These are phyloP conservation scores for Diatrype stigma DNA, from an alignment of 2,329 filamentous ascomycete species.

Conservation along the genomic window DNA sequence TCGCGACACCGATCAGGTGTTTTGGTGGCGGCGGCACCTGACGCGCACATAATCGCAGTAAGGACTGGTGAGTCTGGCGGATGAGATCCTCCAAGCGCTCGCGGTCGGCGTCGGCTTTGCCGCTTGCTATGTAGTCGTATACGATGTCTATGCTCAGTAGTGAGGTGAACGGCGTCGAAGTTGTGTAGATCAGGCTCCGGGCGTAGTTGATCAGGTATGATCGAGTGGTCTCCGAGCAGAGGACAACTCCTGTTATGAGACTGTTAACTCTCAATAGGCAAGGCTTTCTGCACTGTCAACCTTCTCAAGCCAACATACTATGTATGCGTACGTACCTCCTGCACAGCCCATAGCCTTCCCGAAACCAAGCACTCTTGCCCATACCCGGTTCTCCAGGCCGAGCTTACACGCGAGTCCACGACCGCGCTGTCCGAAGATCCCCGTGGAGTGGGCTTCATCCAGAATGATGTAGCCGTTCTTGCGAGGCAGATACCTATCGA, in stretches of 20 bases:
- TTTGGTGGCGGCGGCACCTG: slow-evolving; percentile 2
- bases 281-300: accelerated
- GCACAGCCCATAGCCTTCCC: slow-evolving; percentile 65
- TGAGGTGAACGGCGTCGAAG: slow-evolving; percentile 59
- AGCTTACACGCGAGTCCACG: slow-evolving; percentile 55
- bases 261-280: slow-evolving; percentile 8
- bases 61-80: slow-evolving; percentile 35
- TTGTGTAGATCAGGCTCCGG: slow-evolving; percentile 71
- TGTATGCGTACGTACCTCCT: slow-evolving; percentile 52
- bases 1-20: slow-evolving; percentile 22
- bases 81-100: slow-evolving; percentile 41
- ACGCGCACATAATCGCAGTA: slow-evolving; percentile 29
- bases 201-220: slow-evolving; percentile 72
- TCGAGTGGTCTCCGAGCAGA: slow-evolving; percentile 56
- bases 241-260: slow-evolving; percentile 48
- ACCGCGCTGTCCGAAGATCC: slow-evolving; percentile 52
- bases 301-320: not conserved
- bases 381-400: slow-evolving; percentile 46
- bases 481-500: slow-evolving; percentile 50
- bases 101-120: slow-evolving; percentile 27
- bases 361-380: slow-evolving; percentile 60
- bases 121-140: slow-evolving; percentile 26
- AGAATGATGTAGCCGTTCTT: slow-evolving; percentile 61
- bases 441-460: slow-evolving; percentile 66
- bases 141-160: slow-evolving; percentile 25